Base-by-base conservation (phyloP, 1,284 basidiomycete species). In the Sporisorium iseilematis-ciliati region DNA sequence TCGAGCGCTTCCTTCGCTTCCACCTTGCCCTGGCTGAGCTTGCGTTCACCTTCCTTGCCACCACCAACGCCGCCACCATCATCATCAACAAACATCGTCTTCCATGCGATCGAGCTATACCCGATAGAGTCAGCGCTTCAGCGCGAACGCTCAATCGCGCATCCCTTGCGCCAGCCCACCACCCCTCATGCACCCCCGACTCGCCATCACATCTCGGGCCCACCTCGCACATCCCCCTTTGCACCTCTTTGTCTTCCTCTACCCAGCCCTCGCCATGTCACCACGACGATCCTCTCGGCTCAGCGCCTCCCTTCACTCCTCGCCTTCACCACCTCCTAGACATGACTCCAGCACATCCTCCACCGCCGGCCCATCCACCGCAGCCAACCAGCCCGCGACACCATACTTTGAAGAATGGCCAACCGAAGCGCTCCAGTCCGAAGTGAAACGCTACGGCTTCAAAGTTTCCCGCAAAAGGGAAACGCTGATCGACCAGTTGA, bases 381-480 rank as follows among this genome's bases (percentile, higher is more conserved):
- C 20, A 14, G 23, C 16, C 29, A 20, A 38, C n/a, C n/a, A 8
- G 21, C 18, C 1, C 16, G n/a, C n/a, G 12, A 21, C 40, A 14
- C 50, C 62, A 2, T 41, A 65, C 31, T 65, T 75, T 18, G 66
- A 75, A 18, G 62, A 62, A 56, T 75, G 72, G 72, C 33, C 62
- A 0, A 52, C 51, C 4, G 52, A 46, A 7, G 40, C 35, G 16
- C 58, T 75, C 1, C 72, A 75, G 41, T 51, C 65, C 2, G 57
- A 75, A 45, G 72, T 75, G 20, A 75, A 71, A 29, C 46, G 52
- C 7, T 75, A 71, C 31, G 73, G 73, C 31, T 75, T 75, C 73
- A 71, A 71, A 41, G 58, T 61, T 7, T 71, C 68, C 1, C 57
- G 73, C 12, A 59, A 62, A 21, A 48, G 68, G 2, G 8, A 42